phyloP scores from a whole-genome alignment of 768 basidiomycete genomes.

The Crepidotus variabilis region DNA sequence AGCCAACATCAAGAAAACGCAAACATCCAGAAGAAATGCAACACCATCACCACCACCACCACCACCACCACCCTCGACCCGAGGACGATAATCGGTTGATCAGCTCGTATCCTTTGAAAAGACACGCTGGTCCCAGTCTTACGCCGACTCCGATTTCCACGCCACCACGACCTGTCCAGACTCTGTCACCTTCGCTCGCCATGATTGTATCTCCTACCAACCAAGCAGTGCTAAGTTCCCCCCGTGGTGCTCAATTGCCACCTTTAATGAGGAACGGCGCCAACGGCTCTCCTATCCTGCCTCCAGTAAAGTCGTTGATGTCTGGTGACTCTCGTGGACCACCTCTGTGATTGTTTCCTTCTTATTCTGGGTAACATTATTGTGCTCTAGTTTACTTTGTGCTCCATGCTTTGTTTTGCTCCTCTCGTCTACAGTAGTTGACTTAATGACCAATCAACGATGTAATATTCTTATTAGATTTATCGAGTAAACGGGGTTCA shows the following conservation, averaged over 20 bases:
- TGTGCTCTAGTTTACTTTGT: neutral
- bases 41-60: slow-evolving; percentile 19
- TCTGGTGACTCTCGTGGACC: slow-evolving; percentile 13
- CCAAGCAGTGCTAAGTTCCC: slow-evolving; percentile 34
- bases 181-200: slow-evolving; percentile 58
- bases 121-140: slow-evolving; percentile 29
- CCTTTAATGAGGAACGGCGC: slow-evolving; percentile 21
- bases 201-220: slow-evolving; percentile 60
- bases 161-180: slow-evolving; percentile 36
- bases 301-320: slow-evolving; percentile 21
- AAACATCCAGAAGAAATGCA: slow-evolving; percentile 37
- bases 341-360: slow-evolving; percentile 1
- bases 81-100: slow-evolving; percentile 22
- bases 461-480: neutral
- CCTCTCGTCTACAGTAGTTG: neutral
- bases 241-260: slow-evolving; percentile 29
- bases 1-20: slow-evolving; percentile 35
- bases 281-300: slow-evolving; percentile 19
- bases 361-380: neutral
- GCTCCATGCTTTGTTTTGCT: neutral
- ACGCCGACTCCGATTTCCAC: slow-evolving; percentile 27
- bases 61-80: slow-evolving; percentile 8
- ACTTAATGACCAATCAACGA: too few species aligned
- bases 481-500: too few species aligned
- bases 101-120: slow-evolving; percentile 25